Conservation (phyloP, 129 eudicot genomes). For the Sambucus nigra region DNA sequence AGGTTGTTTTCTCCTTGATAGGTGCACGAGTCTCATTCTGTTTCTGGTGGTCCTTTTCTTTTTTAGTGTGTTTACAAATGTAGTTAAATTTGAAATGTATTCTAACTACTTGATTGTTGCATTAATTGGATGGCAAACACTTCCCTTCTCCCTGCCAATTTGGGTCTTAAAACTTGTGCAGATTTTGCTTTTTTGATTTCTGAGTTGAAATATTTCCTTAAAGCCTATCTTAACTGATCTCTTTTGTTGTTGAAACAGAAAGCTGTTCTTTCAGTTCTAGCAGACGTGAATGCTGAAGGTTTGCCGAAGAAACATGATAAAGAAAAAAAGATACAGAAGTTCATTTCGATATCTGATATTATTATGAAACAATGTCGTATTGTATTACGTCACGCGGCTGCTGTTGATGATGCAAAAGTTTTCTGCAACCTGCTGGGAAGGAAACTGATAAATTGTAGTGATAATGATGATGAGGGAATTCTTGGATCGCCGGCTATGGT, state of each 20-base stretch:
- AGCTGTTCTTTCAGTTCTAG: constrained; percentile 37
- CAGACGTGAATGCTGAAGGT: constrained; percentile 6
- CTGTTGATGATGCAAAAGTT: constrained; percentile 14
- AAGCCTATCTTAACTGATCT: neutral
- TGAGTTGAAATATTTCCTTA: neutral
- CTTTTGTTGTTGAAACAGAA: constrained; percentile 23
- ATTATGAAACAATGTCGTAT: constrained; percentile 35
- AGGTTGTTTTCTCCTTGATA: too few relatives aligned
- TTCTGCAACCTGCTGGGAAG: constrained; percentile 29
- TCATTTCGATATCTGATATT: constrained; percentile 22
- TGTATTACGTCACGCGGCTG: constrained; percentile 31
- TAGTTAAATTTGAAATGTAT: too few relatives aligned
- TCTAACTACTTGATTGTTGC: too few relatives aligned
- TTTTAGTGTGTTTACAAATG: too few relatives aligned
- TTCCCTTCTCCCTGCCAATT: too few relatives aligned
- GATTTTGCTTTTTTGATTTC: too few relatives aligned
- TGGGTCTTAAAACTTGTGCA: too few relatives aligned
- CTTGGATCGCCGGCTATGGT: constrained; percentile 30
- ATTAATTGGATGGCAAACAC: too few relatives aligned
- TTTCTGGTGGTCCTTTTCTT: too few relatives aligned
- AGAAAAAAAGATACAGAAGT: constrained; percentile 11
- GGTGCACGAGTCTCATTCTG: too few relatives aligned
- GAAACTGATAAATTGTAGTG: constrained; percentile 15
- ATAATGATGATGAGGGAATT: constrained; percentile 19
- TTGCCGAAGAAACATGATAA: constrained; percentile 9